Percentiles rank a stretch among this genome's conserved stretches.
phyloP scores from a whole-genome alignment of 2,329 filamentous ascomycete genomes.

The Xylariomycetidae sp. region DNA sequence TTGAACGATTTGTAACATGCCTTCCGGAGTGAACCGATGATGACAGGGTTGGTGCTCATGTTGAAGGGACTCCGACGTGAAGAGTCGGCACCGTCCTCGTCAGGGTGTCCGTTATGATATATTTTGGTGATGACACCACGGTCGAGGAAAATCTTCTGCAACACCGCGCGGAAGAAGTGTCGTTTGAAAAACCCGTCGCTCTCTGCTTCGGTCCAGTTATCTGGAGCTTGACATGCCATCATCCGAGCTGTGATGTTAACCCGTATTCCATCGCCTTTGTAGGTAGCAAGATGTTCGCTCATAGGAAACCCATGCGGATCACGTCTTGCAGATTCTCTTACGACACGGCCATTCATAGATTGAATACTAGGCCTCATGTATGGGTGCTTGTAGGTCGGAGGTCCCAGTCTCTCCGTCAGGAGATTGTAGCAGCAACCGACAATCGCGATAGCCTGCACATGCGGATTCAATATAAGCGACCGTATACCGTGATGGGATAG shows the following conservation, averaged over 20 bases:
- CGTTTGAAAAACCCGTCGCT: slow-evolving; percentile 86
- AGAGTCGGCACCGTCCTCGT: slow-evolving; percentile 19
- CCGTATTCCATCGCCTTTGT: slow-evolving; percentile 61
- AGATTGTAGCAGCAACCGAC: slow-evolving; percentile 99
- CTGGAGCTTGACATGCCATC: slow-evolving; percentile 95
- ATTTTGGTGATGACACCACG: slow-evolving; percentile 66
- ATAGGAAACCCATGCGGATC: slow-evolving; percentile 95
- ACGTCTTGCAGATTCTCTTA: slow-evolving; percentile 62
- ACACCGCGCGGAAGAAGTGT: slow-evolving; percentile 85
- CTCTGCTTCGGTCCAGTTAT: slow-evolving; percentile 81
- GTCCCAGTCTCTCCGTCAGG: slow-evolving; percentile 81
- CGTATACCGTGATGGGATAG: slow-evolving; percentile 92
- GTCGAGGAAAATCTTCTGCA: slow-evolving; percentile 92
- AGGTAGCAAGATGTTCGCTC: slow-evolving; percentile 63
- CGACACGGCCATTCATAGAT: slow-evolving; percentile 63
- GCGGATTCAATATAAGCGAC: slow-evolving; percentile 77
- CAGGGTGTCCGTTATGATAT: slow-evolving; percentile 32
- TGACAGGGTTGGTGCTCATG: slow-evolving; percentile 69
- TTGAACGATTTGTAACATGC: slow-evolving; percentile 70
- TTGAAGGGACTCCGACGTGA: slow-evolving; percentile 38
- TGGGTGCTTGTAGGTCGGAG: slow-evolving; percentile 80
- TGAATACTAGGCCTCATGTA: slow-evolving; percentile 66
- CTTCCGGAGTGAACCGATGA: slow-evolving; percentile 82
- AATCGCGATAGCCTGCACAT: slow-evolving; percentile 85
- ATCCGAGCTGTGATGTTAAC: slow-evolving; percentile 95